These are phyloP conservation scores for Alisma plantagoaquatica DNA, from an alignment of 106 monocot species.

Conservation along the genomic window DNA sequence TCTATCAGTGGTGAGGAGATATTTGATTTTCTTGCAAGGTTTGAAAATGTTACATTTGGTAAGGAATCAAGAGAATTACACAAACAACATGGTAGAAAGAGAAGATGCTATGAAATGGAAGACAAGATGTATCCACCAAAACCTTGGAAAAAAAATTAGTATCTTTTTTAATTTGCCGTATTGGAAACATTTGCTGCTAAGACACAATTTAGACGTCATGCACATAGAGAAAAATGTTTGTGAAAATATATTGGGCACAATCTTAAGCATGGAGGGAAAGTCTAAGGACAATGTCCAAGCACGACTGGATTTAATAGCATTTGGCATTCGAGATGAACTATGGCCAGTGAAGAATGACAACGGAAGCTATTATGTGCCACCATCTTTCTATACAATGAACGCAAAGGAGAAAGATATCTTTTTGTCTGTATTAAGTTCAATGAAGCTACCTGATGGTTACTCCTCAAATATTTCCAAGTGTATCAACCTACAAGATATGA, in stretches of 20 bases:
- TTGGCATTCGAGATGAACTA: neutral
- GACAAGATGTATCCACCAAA: neutral
- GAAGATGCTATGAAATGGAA: neutral
- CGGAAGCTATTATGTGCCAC: neutral
- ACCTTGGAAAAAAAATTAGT: neutral
- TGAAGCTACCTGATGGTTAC: neutral
- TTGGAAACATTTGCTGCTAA: neutral
- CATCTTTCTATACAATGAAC: neutral
- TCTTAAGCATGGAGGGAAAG: too few species aligned
- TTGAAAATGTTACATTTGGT: too few species aligned
- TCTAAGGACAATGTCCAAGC: too few species aligned
- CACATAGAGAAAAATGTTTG: neutral
- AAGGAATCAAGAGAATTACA: too few species aligned
- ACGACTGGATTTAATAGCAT: neutral
- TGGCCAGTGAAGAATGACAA: neutral
- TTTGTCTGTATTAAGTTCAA: neutral
- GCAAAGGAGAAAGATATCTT: neutral
- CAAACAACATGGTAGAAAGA: too few species aligned
- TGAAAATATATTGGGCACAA: conserved; percentile 2
- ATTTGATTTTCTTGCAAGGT: too few species aligned
- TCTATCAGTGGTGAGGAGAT: too few species aligned
- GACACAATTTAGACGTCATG: conserved; percentile 1
- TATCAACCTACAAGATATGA: neutral
- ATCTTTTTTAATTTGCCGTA: neutral
- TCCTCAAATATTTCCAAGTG: neutral